Conservation (phyloP, 208 protist genomes). For the Trypanosomatidae sp. region DNA sequence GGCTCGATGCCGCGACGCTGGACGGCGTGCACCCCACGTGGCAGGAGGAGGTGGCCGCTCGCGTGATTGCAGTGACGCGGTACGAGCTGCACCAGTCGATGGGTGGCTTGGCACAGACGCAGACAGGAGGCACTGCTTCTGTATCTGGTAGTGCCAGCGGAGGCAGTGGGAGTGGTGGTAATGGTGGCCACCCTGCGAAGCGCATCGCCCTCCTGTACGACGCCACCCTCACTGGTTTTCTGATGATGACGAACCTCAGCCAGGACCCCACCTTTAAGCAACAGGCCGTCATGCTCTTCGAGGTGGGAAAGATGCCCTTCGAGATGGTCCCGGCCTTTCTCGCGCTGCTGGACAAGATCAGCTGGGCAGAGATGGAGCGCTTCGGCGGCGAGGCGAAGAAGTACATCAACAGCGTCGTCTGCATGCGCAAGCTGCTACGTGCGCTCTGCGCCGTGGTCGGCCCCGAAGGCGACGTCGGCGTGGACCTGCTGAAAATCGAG, state of each 20-base stretch:
- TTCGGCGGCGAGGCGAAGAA: slow-evolving; percentile 83
- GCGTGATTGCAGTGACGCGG: slow-evolving; percentile 20
- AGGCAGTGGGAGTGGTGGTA: background rate
- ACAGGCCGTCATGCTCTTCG: slow-evolving; percentile 91
- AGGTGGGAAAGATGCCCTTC: slow-evolving; percentile 85
- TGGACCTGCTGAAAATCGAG: slow-evolving; percentile 91
- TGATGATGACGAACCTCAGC: slow-evolving; percentile 98
- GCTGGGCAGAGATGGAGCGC: slow-evolving; percentile 28
- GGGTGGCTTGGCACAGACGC: slow-evolving; percentile 5
- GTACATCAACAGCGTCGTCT: slow-evolving; percentile 85
- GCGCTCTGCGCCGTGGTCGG: slow-evolving; percentile 51
- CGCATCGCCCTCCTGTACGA: slow-evolving; percentile 97
- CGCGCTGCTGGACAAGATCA: slow-evolving; percentile 59
- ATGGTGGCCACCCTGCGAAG: slow-evolving; percentile 52
- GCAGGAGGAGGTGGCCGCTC: slow-evolving; percentile 38
- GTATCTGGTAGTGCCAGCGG: too few species aligned
- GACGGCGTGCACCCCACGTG: slow-evolving; percentile 59
- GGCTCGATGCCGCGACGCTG: slow-evolving; percentile 20
- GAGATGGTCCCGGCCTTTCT: slow-evolving; percentile 82
- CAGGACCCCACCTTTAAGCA: slow-evolving; percentile 83
- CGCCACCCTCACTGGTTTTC: slow-evolving; percentile 94
- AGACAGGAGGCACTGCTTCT: too few species aligned
- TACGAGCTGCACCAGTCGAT: slow-evolving; percentile 25
- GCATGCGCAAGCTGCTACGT: slow-evolving; percentile 68
- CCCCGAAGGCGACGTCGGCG: slow-evolving; percentile 46